Evolutionary conservation across 768 basidiomycete species (phyloP), one percentile per base, ranked within the genome.

Genomic region (Pleurotus pulmonarius): DNA sequence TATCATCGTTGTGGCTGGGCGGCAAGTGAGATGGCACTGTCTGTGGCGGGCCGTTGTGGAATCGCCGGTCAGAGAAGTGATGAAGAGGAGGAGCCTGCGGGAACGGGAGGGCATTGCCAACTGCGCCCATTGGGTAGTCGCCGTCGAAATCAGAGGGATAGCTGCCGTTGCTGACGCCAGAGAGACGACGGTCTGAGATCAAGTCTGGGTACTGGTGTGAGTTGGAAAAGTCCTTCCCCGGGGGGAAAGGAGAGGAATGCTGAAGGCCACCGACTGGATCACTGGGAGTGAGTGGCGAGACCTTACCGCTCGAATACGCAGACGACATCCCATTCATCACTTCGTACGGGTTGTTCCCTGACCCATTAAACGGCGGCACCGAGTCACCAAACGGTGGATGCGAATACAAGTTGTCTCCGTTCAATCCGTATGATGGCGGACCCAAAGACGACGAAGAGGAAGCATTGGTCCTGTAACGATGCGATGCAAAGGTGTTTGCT

Each of bases 241-340:
- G 69, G 18, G 83, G 73, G 64, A 85, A 87, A 5, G 69, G 75
- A 13, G 80, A 72, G 4, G 80, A 69, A 59, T 80, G 81, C 61
- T 84, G 85, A 6, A 90, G 73, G 48, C 75, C 75, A 56, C 74
- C 71, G 58, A 83, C 80, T 43, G 83, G 73, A 68, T 90, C 88
- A 62, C 70, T 85, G 34, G 88, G 87, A 11, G 87, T 87, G 44
- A 89, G 75, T 0, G 90, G 87, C 16, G 90, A 90, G 49, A 85
- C 86, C 69, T 89, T 90, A 59, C 87, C 88, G 57, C 83, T 85
- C 73, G 77, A 79, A 71, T 85, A 83, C 13, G 84, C 86, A 3
- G 85, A 85, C 20, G 60, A 58, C 18, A 86, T 72, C 60, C 80
- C 81, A 67, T 74, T 73, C 67, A 86, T 83, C 63, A 87, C 78